Evolutionary conservation across 352 stramenopile genomes (phyloP).

Genomic region (Phytophthora brassicae): DNA sequence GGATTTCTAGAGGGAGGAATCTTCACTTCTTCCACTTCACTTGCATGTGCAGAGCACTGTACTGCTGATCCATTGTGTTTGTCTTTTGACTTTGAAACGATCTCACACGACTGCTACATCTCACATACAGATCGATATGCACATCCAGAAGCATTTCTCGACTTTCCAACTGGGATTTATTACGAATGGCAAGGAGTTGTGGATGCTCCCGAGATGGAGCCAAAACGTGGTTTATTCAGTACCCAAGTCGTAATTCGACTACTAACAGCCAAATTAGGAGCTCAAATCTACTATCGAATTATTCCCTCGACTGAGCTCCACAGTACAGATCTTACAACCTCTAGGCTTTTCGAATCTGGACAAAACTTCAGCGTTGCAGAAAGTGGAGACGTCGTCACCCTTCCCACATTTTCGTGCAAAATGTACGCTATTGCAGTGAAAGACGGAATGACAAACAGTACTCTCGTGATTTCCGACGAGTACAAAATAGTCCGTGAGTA

Average conservation of each 20-base stretch:
- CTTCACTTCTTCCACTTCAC: slow-evolving; percentile 35
- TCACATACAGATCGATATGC: slow-evolving; percentile 71
- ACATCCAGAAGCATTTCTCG: slow-evolving; percentile 63
- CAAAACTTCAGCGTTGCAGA: slow-evolving; percentile 31
- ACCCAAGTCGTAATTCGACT: slow-evolving; percentile 61
- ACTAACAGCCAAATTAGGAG: slow-evolving; percentile 53
- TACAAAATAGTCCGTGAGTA: slow-evolving; percentile 63
- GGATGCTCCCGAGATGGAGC: slow-evolving; percentile 49
- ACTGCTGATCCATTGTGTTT: slow-evolving; percentile 53
- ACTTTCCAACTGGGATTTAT: slow-evolving; percentile 67
- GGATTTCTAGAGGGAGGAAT: slow-evolving; percentile 62
- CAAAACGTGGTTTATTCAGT: slow-evolving; percentile 52
- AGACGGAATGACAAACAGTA: slow-evolving; percentile 55
- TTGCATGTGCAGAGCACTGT: slow-evolving; percentile 50
- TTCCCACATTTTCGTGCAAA: slow-evolving; percentile 60
- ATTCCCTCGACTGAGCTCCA: slow-evolving; percentile 25
- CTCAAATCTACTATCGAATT: slow-evolving; percentile 65
- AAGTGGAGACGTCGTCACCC: slow-evolving; percentile 49
- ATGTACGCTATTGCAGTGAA: slow-evolving; percentile 70
- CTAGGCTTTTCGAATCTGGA: slow-evolving; percentile 28
- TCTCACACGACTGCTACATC: slow-evolving; percentile 65
- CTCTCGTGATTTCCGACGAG: slow-evolving; percentile 46
- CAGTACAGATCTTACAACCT: slow-evolving; percentile 13
- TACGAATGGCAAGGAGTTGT: slow-evolving; percentile 77
- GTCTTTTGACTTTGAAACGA: slow-evolving; percentile 73